Percentiles rank a stretch among this genome's conserved stretches.
These are phyloP conservation scores for Schoenoplectus tabernaemontani DNA, from an alignment of 202 grass and related monocot genomes.

Conservation along the genomic window DNA sequence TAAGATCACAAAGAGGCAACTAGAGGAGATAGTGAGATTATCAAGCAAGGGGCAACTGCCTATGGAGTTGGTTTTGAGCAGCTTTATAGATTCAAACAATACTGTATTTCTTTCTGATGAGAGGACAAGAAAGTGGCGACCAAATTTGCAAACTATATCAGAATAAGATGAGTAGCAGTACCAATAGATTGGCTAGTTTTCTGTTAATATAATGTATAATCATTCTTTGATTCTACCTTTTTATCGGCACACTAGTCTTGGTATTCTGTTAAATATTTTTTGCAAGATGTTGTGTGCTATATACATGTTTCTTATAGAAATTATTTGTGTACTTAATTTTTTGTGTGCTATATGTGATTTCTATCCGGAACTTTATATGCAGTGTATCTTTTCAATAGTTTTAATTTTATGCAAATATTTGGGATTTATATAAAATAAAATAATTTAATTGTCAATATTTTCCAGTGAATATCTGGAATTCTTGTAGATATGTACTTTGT, in stretches of 20 bases:
- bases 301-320: background rate
- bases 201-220: background rate
- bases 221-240: background rate
- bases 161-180: slow-evolving; percentile 8
- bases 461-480: too few relatives aligned
- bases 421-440: too few relatives aligned
- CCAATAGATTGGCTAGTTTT: background rate
- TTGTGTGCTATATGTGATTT: too few relatives aligned
- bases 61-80: slow-evolving; percentile 16
- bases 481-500: too few relatives aligned
- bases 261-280: background rate
- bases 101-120: slow-evolving; percentile 2
- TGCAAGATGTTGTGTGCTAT: background rate
- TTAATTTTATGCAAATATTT: too few relatives aligned
- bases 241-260: background rate
- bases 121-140: background rate
- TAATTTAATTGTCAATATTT: too few relatives aligned
- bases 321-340: too few relatives aligned
- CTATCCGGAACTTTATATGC: too few relatives aligned
- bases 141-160: background rate
- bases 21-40: slow-evolving; percentile 22
- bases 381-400: too few relatives aligned
- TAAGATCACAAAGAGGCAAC: slow-evolving; percentile 25
- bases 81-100: slow-evolving; percentile 4
- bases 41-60: background rate